These are phyloP conservation scores for Hibiscus syriacus DNA, from an alignment of 345 rosid species.

Conservation along the genomic window DNA sequence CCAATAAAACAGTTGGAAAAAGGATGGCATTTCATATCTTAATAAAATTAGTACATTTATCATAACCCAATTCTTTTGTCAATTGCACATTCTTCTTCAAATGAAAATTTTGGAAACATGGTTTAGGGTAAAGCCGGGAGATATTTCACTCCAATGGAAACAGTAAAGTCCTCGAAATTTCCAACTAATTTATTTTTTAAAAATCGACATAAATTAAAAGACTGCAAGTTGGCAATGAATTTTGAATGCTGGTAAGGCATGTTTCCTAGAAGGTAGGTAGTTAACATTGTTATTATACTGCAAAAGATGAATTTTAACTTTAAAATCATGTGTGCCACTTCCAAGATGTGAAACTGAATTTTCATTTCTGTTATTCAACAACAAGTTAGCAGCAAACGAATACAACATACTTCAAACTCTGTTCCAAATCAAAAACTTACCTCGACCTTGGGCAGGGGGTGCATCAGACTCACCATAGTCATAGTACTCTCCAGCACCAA, in stretches of 20 bases:
- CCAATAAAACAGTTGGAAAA: not conserved
- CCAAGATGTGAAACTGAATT: not conserved
- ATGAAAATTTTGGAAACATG: not conserved
- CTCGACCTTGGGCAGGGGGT: conserved; percentile 14
- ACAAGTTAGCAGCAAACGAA: not conserved
- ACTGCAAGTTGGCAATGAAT: too few species aligned
- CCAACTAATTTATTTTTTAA: too few species aligned
- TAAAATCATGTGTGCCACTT: not conserved
- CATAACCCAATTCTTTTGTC: not conserved
- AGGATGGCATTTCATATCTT: not conserved
- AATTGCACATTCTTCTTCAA: not conserved
- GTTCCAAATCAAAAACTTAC: conserved; percentile 14
- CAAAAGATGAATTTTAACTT: not conserved
- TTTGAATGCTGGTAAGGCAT: not conserved
- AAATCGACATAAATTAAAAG: too few species aligned
- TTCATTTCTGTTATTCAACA: not conserved
- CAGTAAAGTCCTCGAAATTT: too few species aligned
- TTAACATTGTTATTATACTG: not conserved
- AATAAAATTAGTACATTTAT: not conserved
- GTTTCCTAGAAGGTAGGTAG: not conserved
- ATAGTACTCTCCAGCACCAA: conserved; percentile 22
- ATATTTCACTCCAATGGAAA: not conserved
- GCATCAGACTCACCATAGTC: conserved; percentile 24
- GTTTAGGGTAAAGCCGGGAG: not conserved
- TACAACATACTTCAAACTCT: not conserved